Conservation (phyloP, 768 basidiomycete genomes). For the Lepiota subincarnata region DNA sequence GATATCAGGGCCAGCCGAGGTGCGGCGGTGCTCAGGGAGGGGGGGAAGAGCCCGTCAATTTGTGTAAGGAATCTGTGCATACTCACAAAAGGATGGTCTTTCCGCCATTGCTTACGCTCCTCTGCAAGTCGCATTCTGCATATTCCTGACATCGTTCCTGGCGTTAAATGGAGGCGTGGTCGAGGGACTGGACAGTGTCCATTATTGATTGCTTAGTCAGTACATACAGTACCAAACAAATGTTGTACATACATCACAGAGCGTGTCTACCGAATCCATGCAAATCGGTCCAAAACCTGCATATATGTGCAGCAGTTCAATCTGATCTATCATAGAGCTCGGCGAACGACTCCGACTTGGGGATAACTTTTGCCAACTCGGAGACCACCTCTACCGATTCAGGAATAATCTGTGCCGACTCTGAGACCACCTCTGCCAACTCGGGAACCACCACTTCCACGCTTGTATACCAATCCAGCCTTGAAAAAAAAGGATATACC, state of each 20-base stretch:
- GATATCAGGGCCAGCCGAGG: no score
- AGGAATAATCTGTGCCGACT: no score
- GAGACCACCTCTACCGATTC: neutral
- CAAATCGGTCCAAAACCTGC: no score
- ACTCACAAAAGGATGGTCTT: slow-evolving; percentile 97
- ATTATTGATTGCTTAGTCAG: neutral
- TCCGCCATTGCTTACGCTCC: slow-evolving; percentile 98
- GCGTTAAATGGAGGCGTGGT: neutral
- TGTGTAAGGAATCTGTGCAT: neutral
- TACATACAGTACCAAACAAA: no score
- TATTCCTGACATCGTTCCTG: slow-evolving; percentile 75
- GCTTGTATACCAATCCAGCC: no score
- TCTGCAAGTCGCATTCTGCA: slow-evolving; percentile 91
- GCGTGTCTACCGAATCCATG: no score
- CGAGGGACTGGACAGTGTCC: neutral
- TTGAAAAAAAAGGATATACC: no score
- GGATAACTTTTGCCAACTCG: neutral
- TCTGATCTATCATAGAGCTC: no score
- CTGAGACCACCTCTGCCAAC: neutral
- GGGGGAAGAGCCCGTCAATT: no score
- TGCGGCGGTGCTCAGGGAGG: no score
- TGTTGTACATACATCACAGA: no score
- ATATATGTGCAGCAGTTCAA: neutral
- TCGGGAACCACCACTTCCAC: neutral
- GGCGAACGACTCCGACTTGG: neutral